Percentiles rank a stretch among this genome's conserved stretches.
phyloP scores from a whole-genome alignment of 139 green algal species.

The Auxenochlorella protothecoides region DNA sequence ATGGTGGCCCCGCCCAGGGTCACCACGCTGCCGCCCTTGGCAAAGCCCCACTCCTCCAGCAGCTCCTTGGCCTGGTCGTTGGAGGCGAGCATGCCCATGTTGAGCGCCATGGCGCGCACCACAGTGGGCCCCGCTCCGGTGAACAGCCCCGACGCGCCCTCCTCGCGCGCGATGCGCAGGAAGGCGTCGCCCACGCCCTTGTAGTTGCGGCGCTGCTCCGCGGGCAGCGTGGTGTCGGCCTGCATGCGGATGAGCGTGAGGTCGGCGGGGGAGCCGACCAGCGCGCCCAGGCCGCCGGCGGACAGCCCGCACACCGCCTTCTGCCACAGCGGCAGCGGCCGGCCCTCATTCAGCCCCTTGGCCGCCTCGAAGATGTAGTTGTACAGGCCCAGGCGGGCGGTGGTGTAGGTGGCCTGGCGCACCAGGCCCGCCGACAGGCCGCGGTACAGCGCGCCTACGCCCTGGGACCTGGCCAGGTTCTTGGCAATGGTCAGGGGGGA shows the following conservation, averaged over 20 bases:
- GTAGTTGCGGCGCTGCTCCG: constrained; percentile 84
- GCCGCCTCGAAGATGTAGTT: constrained; percentile 49
- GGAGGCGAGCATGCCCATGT: constrained; percentile 99
- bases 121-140: constrained; percentile 86
- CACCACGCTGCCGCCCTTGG: constrained; percentile 37
- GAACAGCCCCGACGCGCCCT: constrained; percentile 79
- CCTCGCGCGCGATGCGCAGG: constrained; percentile 65
- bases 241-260: constrained; percentile 97
- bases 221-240: constrained; percentile 79
- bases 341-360: constrained; percentile 47
- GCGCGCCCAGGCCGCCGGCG: constrained; percentile 85
- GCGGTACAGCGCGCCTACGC: constrained; percentile 81
- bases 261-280: constrained; percentile 92
- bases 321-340: constrained; percentile 71
- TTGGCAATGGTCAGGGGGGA: constrained; percentile 41
- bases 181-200: constrained; percentile 66
- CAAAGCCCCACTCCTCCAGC: constrained; percentile 60
- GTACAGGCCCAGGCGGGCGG: constrained; percentile 89
- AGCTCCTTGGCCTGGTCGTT: constrained; percentile 98
- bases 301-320: constrained; percentile 79
- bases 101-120: constrained; percentile 93
- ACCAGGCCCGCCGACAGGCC: constrained; percentile 91
- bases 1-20: constrained; percentile 63
- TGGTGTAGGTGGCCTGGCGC: constrained; percentile 98
- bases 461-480: constrained; percentile 51